phyloP scores from a whole-genome alignment of 2,329 filamentous ascomycete species.

The Penicillium palitans region DNA sequence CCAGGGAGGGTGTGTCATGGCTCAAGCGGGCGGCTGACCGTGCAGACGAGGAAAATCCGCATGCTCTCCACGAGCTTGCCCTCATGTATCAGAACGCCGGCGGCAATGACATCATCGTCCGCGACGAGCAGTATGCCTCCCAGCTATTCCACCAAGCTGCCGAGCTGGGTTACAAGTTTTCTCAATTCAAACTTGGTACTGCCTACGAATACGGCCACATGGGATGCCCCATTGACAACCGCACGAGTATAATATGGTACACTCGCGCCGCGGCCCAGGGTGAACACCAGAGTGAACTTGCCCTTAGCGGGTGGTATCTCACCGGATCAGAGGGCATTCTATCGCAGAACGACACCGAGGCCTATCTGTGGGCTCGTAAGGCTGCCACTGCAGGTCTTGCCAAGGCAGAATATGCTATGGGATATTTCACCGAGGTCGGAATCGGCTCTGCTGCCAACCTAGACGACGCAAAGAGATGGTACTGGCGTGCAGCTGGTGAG shows the following conservation, averaged over 20 bases:
- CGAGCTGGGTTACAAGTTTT: constrained; percentile 90
- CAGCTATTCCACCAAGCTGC: constrained; percentile 81
- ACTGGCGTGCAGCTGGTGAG: constrained; percentile 94
- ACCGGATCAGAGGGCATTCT: constrained; percentile 86
- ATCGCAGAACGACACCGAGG: constrained; percentile 90
- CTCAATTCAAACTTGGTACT: constrained; percentile 83
- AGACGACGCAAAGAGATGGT: constrained; percentile 97
- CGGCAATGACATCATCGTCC: constrained; percentile 69
- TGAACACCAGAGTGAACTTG: constrained; percentile 88
- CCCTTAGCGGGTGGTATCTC: constrained; percentile 88
- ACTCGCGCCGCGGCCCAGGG: constrained; percentile 85
- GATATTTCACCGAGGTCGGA: constrained; percentile 93
- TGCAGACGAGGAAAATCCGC: constrained; percentile 86
- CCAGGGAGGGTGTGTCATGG: constrained; percentile 85
- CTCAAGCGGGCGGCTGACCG: constrained; percentile 88
- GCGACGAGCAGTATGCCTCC: constrained; percentile 79
- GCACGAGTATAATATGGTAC: constrained; percentile 91
- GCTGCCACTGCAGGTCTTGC: constrained; percentile 82
- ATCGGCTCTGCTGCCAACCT: constrained; percentile 84
- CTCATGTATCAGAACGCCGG: constrained; percentile 59
- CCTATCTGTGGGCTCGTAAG: constrained; percentile 95
- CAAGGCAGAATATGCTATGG: constrained; percentile 98
- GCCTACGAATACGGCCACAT: constrained; percentile 87
- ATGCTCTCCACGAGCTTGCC: constrained; percentile 86
- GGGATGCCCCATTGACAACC: constrained; percentile 77